Conservation (phyloP, 352 stramenopile species). For the Peronosclerospora sorghi region DNA sequence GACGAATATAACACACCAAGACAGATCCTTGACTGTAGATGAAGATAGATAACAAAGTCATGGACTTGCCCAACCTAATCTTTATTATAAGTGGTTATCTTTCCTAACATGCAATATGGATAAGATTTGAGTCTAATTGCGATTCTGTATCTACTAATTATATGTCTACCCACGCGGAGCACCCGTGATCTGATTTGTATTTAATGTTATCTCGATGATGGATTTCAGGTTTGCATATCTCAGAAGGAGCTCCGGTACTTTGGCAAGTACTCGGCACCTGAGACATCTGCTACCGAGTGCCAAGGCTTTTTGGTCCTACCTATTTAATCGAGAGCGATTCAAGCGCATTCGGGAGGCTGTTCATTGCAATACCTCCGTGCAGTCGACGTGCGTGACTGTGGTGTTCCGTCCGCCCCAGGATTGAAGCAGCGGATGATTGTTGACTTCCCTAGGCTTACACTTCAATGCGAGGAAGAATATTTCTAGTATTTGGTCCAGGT, state of each 20-base stretch:
- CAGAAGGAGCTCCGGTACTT: constrained; percentile 35
- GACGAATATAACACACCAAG: too few species aligned
- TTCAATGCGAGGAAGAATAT: constrained; percentile 36
- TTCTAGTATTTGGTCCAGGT: constrained; percentile 27
- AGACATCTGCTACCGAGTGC: constrained; percentile 21
- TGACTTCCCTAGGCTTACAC: constrained; percentile 27
- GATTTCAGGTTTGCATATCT: constrained; percentile 28
- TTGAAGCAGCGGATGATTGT: constrained; percentile 24
- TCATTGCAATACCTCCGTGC: constrained; percentile 31
- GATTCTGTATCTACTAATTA: too few species aligned
- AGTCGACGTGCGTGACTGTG: constrained; percentile 15
- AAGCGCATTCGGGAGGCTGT: constrained; percentile 16
- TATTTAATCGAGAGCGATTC: constrained; percentile 16
- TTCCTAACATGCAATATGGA: too few species aligned
- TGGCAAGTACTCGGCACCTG: constrained; percentile 13
- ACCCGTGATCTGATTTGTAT: constrained; percentile 27
- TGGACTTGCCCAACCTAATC: too few species aligned
- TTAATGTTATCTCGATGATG: constrained; percentile 31
- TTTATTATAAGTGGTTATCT: too few species aligned
- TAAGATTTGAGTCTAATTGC: too few species aligned
- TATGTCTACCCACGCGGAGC: too few species aligned
- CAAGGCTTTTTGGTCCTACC: constrained; percentile 30
- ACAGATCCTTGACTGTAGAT: too few species aligned
- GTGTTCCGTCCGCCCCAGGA: constrained; percentile 7
- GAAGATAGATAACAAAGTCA: too few species aligned